Conservation (phyloP, 1,284 basidiomycete genomes). For the Cryptococcus jaspeensis region DNA sequence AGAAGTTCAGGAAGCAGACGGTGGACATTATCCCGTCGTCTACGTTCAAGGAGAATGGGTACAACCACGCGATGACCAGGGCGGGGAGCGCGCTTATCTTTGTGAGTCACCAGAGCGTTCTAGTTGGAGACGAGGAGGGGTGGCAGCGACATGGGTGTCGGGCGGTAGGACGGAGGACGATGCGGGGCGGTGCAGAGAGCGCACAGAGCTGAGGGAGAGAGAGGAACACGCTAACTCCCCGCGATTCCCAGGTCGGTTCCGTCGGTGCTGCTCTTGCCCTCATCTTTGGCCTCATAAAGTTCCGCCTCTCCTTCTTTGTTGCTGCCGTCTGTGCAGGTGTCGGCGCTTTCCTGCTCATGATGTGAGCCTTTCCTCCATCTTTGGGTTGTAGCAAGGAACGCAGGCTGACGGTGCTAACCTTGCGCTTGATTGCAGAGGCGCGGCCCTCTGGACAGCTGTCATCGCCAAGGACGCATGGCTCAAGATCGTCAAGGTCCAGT, state of each 20-base stretch:
- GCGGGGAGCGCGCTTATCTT: slow-evolving; percentile 46
- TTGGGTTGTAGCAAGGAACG: background rate
- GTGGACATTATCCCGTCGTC: slow-evolving; percentile 29
- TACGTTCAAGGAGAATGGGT: slow-evolving; percentile 37
- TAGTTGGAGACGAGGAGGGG: background rate
- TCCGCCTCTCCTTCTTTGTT: slow-evolving; percentile 44
- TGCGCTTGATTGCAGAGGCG: slow-evolving; percentile 30
- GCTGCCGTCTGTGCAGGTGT: slow-evolving; percentile 42
- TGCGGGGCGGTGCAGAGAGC: too few species aligned
- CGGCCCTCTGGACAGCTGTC: slow-evolving; percentile 49
- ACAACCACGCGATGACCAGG: slow-evolving; percentile 35
- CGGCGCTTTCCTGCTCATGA: slow-evolving; percentile 35
- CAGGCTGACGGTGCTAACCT: background rate
- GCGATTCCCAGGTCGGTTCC: slow-evolving; percentile 36
- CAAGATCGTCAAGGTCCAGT: slow-evolving; percentile 35
- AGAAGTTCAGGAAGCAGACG: slow-evolving; percentile 26
- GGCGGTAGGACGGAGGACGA: background rate
- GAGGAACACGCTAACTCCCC: background rate
- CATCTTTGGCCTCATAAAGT: slow-evolving; percentile 45
- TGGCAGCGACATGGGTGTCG: background rate
- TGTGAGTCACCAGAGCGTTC: slow-evolving; percentile 23
- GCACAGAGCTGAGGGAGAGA: background rate
- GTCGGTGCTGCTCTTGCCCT: slow-evolving; percentile 37
- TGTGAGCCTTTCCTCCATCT: slow-evolving; percentile 26
- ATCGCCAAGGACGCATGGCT: slow-evolving; percentile 44